Evolutionary conservation across 2,329 filamentous ascomycete genomes (phyloP).

Genomic region (Myotisia sp.): DNA sequence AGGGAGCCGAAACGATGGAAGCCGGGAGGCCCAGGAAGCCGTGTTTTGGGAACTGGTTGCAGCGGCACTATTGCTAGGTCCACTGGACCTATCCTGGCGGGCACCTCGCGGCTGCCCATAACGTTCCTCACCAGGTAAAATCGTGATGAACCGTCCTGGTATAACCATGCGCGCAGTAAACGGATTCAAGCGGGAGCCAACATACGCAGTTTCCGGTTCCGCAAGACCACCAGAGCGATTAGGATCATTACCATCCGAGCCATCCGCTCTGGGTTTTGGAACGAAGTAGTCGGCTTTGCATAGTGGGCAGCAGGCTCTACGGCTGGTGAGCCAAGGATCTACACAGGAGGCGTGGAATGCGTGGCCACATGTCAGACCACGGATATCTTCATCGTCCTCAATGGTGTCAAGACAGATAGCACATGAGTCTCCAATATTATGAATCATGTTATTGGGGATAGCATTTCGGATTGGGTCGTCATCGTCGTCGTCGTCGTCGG

Average conservation of each 20-base stretch:
- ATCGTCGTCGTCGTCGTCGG: conserved; percentile 50
- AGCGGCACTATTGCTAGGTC: too few relatives aligned
- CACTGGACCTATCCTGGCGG: too few relatives aligned
- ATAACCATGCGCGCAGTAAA: conserved; percentile 24
- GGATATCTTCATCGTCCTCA: conserved; percentile 90
- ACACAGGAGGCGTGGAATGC: conserved; percentile 93
- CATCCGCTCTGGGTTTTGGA: conserved; percentile 67
- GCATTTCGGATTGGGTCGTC: conserved; percentile 67
- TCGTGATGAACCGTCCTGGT: conserved; percentile 24
- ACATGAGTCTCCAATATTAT: conserved; percentile 77
- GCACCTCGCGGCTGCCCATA: too few relatives aligned
- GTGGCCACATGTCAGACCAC: conserved; percentile 89
- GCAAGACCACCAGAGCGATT: conserved; percentile 15
- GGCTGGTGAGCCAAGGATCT: conserved; percentile 89
- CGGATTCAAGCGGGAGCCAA: conserved; percentile 20
- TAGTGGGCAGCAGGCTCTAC: conserved; percentile 87
- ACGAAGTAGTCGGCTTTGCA: conserved; percentile 98
- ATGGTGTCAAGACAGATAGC: conserved; percentile 91
- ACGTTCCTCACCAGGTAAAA: conserved; percentile 17
- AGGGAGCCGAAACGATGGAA: too few relatives aligned
- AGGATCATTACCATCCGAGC: conserved; percentile 12
- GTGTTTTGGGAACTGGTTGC: too few relatives aligned
- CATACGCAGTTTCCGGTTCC: conserved; percentile 24
- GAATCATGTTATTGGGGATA: conserved; percentile 64
- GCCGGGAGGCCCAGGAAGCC: too few relatives aligned